Conservation (phyloP, 768 basidiomycete species). For the Leccinum disarticulatum region DNA sequence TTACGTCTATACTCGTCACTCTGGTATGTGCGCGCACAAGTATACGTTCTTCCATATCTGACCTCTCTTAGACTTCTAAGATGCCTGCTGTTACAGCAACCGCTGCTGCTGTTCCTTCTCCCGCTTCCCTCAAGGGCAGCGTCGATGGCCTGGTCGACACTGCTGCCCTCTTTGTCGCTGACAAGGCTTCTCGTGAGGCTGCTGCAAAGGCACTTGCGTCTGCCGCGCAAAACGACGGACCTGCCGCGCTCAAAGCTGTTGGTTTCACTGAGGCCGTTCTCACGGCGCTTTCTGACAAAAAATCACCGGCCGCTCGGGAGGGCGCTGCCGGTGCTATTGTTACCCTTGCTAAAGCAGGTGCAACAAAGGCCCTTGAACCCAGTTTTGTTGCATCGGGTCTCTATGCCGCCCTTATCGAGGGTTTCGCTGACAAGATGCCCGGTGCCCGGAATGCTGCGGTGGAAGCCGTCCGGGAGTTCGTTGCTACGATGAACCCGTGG, state of each 20-base stretch:
- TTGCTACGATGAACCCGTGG: constrained; percentile 85
- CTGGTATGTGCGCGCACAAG: constrained; percentile 39
- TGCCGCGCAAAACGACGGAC: constrained; percentile 81
- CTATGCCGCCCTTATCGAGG: constrained; percentile 82
- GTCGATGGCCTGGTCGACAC: constrained; percentile 68
- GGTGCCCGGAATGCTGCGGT: constrained; percentile 83
- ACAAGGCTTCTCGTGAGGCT: constrained; percentile 77
- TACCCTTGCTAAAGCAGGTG: constrained; percentile 66
- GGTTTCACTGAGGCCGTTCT: constrained; percentile 71
- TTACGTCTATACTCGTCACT: constrained; percentile 34
- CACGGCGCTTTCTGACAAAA: constrained; percentile 93
- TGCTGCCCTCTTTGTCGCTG: constrained; percentile 75
- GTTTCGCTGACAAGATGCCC: constrained; percentile 94
- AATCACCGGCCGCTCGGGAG: constrained; percentile 88
- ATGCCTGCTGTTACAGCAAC: constrained; percentile 83
- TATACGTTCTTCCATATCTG: not conserved
- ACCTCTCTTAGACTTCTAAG: constrained; percentile 47
- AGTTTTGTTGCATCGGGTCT: constrained; percentile 85
- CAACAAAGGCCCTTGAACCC: constrained; percentile 82
- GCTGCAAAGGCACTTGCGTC: constrained; percentile 70
- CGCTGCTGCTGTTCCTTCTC: constrained; percentile 53
- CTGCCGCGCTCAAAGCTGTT: constrained; percentile 65
- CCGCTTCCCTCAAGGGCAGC: constrained; percentile 73
- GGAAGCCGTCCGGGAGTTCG: constrained; percentile 76
- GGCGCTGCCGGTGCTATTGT: constrained; percentile 76